Conservation (phyloP, 768 basidiomycete species). For the Mycena galericulata region DNA sequence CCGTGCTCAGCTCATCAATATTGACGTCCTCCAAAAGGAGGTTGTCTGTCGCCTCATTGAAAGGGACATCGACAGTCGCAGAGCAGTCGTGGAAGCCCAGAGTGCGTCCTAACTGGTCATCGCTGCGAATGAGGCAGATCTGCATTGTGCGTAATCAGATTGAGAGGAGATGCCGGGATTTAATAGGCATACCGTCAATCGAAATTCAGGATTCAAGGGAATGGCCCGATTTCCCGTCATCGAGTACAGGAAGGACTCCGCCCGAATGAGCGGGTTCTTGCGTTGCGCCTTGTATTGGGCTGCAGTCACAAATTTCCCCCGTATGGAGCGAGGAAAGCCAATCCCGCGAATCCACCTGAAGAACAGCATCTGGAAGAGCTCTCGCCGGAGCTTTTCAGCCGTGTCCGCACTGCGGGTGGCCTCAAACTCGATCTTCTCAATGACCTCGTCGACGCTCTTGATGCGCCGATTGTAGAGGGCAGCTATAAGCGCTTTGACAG, state of each 20-base stretch:
- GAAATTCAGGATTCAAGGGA: neutral
- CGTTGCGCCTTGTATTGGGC: neutral
- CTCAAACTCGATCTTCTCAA: neutral
- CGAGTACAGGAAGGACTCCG: neutral
- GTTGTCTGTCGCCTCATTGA: conserved; percentile 7
- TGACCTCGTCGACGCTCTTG: neutral
- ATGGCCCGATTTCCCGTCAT: too few relatives aligned
- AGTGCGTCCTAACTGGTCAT: neutral
- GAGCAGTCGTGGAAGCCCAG: neutral
- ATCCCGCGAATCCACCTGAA: neutral
- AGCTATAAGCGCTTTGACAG: neutral
- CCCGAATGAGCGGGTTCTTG: neutral
- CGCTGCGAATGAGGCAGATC: neutral
- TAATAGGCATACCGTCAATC: neutral
- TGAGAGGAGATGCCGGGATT: too few relatives aligned
- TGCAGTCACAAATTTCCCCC: neutral
- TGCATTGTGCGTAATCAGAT: too few relatives aligned
- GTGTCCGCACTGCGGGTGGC: neutral
- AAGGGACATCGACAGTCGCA: neutral
- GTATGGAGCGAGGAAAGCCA: neutral
- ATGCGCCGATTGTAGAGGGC: conserved; percentile 1
- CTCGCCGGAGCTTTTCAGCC: neutral
- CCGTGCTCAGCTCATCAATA: neutral
- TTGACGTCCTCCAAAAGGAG: neutral
- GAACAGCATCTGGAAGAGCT: neutral